These are phyloP conservation scores for Biscogniauxia mediterranea DNA, from an alignment of 2,329 filamentous ascomycete species.

Conservation along the genomic window DNA sequence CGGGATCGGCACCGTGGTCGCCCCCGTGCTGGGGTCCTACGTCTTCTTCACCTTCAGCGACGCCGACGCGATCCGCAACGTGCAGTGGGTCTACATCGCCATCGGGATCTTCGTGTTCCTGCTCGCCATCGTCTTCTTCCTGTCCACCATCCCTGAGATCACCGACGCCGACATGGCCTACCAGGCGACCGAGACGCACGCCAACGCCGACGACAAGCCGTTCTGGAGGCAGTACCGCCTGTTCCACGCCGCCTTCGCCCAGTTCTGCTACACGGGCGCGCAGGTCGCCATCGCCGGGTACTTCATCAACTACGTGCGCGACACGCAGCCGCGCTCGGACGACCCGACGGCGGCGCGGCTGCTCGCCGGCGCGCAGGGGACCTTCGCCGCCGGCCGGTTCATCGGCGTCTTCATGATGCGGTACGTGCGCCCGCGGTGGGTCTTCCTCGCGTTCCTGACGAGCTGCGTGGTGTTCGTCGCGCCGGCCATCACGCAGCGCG, in stretches of 20 bases:
- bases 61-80: conserved; percentile 58
- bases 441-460: conserved; percentile 66
- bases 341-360: conserved; percentile 60
- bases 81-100: conserved; percentile 75
- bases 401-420: conserved; percentile 66
- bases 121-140: conserved; percentile 64
- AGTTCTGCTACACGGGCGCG: conserved; percentile 76
- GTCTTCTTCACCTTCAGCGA: conserved; percentile 68
- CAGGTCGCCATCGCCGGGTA: conserved; percentile 66
- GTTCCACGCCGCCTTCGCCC: conserved; percentile 72
- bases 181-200: conserved; percentile 54
- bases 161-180: conserved; percentile 65
- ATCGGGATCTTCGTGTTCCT: conserved; percentile 70
- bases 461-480: conserved; percentile 62
- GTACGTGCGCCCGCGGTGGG: conserved; percentile 61
- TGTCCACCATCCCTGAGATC: conserved; percentile 69
- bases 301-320: conserved; percentile 72
- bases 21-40: conserved; percentile 69
- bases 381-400: conserved; percentile 72
- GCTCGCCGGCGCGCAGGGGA: conserved; percentile 71
- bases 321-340: conserved; percentile 53
- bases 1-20: conserved; percentile 70
- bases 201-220: conserved; percentile 57
- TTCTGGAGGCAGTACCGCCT: conserved; percentile 70
- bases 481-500: conserved; percentile 46